A percentile compares a stretch with the other conserved stretches of the same genome.
These are phyloP conservation scores for Carex arenaria DNA, from an alignment of 202 grass and related monocot genomes.

Conservation along the genomic window DNA sequence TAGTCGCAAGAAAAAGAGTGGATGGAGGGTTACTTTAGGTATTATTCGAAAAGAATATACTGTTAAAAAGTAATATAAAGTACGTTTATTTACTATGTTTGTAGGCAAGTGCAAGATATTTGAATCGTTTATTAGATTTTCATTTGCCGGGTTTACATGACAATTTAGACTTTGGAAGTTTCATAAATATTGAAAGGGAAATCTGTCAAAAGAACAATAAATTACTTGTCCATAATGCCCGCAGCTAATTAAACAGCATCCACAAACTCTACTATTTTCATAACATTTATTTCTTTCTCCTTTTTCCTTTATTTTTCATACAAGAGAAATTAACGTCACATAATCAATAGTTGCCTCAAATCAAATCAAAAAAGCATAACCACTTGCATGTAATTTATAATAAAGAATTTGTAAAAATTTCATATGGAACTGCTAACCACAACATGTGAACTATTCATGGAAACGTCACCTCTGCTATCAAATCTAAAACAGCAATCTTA, in stretches of 20 bases:
- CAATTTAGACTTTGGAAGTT: not conserved
- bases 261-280: not conserved
- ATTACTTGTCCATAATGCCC: not conserved
- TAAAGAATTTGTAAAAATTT: constrained; percentile 3
- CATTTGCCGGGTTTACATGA: not conserved
- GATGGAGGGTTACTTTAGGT: not conserved
- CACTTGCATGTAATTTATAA: not conserved
- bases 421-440: not conserved
- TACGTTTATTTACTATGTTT: not conserved
- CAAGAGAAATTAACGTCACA: not conserved
- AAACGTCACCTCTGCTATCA: not conserved
- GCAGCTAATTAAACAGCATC: not conserved
- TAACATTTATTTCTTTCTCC: not conserved
- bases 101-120: not conserved
- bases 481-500: not conserved
- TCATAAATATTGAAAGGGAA: not conserved
- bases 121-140: not conserved
- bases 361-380: not conserved
- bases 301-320: not conserved
- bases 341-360: not conserved
- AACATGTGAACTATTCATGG: not conserved
- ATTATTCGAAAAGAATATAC: not conserved
- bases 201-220: not conserved
- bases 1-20: not conserved
- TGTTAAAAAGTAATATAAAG: not conserved